A percentile compares a stretch with the other conserved stretches of the same genome.
Evolutionary conservation across 2,329 filamentous ascomycete genomes (phyloP).

Genomic region (Endothia cerciana): DNA sequence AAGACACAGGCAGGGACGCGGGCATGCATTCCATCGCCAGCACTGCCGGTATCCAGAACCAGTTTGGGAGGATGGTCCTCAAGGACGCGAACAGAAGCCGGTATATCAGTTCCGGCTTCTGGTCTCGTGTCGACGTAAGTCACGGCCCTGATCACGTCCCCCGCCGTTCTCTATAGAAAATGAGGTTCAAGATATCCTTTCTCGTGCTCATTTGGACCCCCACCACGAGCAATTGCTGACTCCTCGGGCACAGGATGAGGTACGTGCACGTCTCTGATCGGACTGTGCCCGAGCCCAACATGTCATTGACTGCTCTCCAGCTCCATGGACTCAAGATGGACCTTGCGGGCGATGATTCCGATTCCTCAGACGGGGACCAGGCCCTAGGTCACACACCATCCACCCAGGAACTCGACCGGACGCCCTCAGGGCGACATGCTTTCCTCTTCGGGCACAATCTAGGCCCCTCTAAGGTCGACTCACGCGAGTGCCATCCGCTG

Average conservation of each 20-base stretch:
- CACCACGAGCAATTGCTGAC: background rate
- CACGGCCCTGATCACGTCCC: background rate
- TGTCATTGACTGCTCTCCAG: conserved; percentile 35
- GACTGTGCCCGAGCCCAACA: background rate
- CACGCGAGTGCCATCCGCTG: conserved; percentile 51
- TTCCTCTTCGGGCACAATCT: conserved; percentile 57
- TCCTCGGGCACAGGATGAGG: conserved; percentile 8
- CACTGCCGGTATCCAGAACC: conserved; percentile 39
- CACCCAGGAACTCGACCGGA: conserved; percentile 45
- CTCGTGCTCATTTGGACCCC: background rate
- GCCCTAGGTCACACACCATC: conserved; percentile 37
- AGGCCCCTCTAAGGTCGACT: conserved; percentile 35
- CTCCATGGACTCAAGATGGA: conserved; percentile 51
- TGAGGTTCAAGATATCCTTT: too few species aligned
- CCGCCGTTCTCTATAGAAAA: too few species aligned
- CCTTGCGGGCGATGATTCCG: conserved; percentile 40
- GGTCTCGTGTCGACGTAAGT: conserved; percentile 59
- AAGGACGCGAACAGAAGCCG: conserved; percentile 47
- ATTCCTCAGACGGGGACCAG: conserved; percentile 45
- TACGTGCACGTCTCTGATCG: background rate
- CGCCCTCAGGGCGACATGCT: conserved; percentile 50
- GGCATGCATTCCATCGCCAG: conserved; percentile 15
- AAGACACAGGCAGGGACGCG: conserved; percentile 28
- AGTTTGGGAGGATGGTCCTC: conserved; percentile 53
- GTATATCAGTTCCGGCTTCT: conserved; percentile 58